Conservation (phyloP, 1,284 basidiomycete species). For the Uromyces viciae-fabae region DNA sequence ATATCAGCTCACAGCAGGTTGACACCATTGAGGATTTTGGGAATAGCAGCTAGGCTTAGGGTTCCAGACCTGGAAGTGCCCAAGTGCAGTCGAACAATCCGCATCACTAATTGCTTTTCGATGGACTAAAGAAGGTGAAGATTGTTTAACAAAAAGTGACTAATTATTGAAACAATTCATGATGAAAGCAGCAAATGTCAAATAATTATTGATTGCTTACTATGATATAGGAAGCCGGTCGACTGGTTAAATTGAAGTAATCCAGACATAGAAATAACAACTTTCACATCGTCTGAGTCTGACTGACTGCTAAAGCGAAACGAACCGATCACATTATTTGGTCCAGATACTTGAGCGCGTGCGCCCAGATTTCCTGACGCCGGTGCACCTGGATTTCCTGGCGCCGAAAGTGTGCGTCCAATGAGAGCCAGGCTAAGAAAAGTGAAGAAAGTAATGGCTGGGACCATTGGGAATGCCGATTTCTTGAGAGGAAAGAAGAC, state of each 20-base stretch:
- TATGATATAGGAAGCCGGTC: constrained; percentile 1
- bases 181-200: too few relatives aligned
- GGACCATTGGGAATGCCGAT: too few relatives aligned
- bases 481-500: too few relatives aligned
- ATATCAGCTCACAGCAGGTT: constrained; percentile 47
- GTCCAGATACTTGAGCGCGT: not conserved
- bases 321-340: not conserved
- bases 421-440: too few relatives aligned
- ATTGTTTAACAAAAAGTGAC: not conserved
- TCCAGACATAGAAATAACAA: not conserved
- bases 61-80: constrained; percentile 48
- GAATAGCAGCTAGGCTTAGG: constrained; percentile 49
- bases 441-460: too few relatives aligned
- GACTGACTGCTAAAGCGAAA: constrained; percentile 3
- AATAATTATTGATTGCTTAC: too few relatives aligned
- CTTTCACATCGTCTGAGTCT: not conserved
- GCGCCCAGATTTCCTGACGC: not conserved
- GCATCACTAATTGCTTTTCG: constrained; percentile 49
- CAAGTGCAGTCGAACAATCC: constrained; percentile 48
- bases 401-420: too few relatives aligned
- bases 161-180: too few relatives aligned
- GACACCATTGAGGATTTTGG: constrained; percentile 49
- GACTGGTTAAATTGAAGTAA: constrained; percentile 3
- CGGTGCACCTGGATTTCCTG: not conserved
- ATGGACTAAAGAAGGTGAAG: constrained; percentile 45